Percentiles rank a stretch among this genome's conserved stretches.
phyloP scores from a whole-genome alignment of 176 grass and related monocot species.

The Oryza glumipatula region DNA sequence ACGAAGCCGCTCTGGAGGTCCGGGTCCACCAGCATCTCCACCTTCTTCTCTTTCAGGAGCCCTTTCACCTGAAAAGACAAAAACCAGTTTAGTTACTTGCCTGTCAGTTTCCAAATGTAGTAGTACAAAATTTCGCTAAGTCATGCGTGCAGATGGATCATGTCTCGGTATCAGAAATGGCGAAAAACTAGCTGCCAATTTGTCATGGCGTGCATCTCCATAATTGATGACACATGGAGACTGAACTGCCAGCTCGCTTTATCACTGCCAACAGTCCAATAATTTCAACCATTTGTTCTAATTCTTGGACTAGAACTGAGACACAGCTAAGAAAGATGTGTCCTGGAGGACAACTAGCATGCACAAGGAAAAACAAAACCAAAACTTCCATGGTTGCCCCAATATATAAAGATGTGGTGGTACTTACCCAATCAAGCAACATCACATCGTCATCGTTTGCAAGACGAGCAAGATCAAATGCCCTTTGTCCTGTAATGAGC shows the following conservation, averaged over 20 bases:
- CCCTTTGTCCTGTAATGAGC: constrained; percentile 78
- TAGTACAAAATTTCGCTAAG: background rate
- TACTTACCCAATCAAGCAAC: constrained; percentile 84
- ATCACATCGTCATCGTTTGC: constrained; percentile 78
- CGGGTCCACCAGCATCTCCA: constrained; percentile 72
- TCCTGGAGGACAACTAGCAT: background rate
- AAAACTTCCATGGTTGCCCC: background rate
- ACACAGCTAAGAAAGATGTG: background rate
- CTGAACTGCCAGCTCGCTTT: constrained; percentile 18
- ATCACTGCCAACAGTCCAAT: background rate
- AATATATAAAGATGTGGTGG: background rate
- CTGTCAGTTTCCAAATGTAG: background rate
- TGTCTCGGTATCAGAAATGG: background rate
- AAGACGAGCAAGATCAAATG: constrained; percentile 68
- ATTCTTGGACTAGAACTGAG: background rate
- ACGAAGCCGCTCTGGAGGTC: constrained; percentile 52
- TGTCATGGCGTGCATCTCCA: background rate
- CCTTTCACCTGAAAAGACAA: constrained; percentile 64
- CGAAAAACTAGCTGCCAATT: background rate
- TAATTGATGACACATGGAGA: background rate
- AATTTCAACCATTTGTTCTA: background rate
- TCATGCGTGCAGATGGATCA: too few species aligned
- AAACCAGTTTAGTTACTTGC: background rate
- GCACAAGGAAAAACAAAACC: background rate
- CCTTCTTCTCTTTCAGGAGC: constrained; percentile 67